Evolutionary conservation across 352 stramenopile genomes (phyloP), one percentile per base, ranked within the genome.

Genomic region (Globisporangium echinulatum): DNA sequence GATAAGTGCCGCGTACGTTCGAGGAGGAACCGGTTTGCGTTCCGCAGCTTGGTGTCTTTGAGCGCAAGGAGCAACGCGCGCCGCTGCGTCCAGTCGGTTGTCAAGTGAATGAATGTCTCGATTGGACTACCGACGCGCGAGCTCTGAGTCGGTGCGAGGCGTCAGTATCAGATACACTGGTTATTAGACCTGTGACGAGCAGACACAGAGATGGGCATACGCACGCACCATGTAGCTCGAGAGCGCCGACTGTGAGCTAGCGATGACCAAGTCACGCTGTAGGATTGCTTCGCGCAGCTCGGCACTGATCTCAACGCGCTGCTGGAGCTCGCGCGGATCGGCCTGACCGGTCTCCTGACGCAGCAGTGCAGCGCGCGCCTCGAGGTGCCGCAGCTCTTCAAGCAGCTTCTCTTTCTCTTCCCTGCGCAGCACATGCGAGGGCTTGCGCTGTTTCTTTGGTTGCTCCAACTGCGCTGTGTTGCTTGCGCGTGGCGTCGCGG

Each of bases 11-110:
- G 52, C 5, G 52, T 69, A 33, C 70, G 67, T 52, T 82, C 68
- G 10, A 68, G 48, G 33, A 79, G 56, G 54, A 78, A 84, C 3
- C 61, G 64, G 15, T 62, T 58, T 0, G 58, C 72, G 52, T 69
- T 62, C 13, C 60, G 48, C 36, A 81, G 15, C 47, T 82, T 84
- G 9, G 51, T 49, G 42, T 58, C 56, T 58, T 67, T 58, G 49
- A 83, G 49, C 0, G 56, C 61, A 50, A 58, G 61, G 4, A 83
- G 56, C 52, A 57, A 61, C 25, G 52, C 58, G 44, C 66, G 69
- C 25, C 74, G 69, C 25, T 72, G 57, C 0, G 36, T 36, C 50
- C 61, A 62, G 55, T 79, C 70, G 4, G 6, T 75, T 59, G 14
- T 25, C 13, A 64, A 13, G 15, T 58, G 58, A 9, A 64, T 64